Conservation (phyloP, 2,329 filamentous ascomycete species). For the Zalaria sp. region DNA sequence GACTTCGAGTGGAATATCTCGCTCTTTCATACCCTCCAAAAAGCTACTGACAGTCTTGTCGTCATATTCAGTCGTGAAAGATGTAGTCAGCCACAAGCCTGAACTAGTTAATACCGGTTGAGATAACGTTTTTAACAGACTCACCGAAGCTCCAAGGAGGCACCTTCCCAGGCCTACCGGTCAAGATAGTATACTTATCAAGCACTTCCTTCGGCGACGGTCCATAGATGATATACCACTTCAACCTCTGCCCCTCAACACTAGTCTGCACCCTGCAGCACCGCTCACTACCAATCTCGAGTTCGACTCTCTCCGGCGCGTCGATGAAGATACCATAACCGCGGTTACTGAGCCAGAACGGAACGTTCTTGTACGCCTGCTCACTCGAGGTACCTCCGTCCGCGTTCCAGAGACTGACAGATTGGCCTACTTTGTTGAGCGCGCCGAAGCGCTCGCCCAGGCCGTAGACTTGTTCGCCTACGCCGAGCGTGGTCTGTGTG, state of each 20-base stretch:
- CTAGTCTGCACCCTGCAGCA: constrained; percentile 56
- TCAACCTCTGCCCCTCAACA: constrained; percentile 53
- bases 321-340: constrained; percentile 70
- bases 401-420: constrained; percentile 49
- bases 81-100: constrained; percentile 60
- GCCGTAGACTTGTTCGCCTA: constrained; percentile 56
- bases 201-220: constrained; percentile 59
- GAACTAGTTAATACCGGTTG: no score
- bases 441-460: constrained; percentile 65
- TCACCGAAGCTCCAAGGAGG: constrained; percentile 56
- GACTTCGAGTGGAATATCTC: constrained; percentile 52
- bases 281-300: constrained; percentile 64
- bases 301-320: constrained; percentile 51
- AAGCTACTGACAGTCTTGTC: constrained; percentile 54
- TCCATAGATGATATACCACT: constrained; percentile 63
- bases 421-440: constrained; percentile 63
- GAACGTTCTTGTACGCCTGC: constrained; percentile 59
- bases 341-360: constrained; percentile 55
- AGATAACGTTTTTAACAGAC: not conserved
- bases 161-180: constrained; percentile 48
- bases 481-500: constrained; percentile 29
- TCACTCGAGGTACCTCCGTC: constrained; percentile 52
- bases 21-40: constrained; percentile 52
- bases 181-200: constrained; percentile 51
- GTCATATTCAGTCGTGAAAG: constrained; percentile 60